phyloP scores from a whole-genome alignment of 1,284 basidiomycete species.

The Abortiporus biennis region DNA sequence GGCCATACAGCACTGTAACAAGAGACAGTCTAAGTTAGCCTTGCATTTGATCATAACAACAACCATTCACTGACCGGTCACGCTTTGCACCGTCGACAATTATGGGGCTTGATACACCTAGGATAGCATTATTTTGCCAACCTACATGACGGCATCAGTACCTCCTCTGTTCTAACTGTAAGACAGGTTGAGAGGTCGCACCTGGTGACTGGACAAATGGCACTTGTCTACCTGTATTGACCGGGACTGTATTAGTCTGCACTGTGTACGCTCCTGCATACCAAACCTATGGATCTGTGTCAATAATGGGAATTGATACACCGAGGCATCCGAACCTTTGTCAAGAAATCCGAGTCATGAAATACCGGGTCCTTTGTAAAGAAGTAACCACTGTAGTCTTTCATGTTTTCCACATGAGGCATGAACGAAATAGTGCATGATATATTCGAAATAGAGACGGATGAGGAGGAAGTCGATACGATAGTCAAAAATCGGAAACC shows the following conservation, averaged over 20 bases:
- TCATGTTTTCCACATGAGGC: conserved; percentile 45
- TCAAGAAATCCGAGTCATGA: conserved; percentile 44
- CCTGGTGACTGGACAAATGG: conserved; percentile 36
- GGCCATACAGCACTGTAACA: conserved; percentile 48
- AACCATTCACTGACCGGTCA: conserved; percentile 43
- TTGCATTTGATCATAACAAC: too few relatives aligned
- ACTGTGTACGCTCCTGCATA: conserved; percentile 59
- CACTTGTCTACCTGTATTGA: conserved; percentile 47
- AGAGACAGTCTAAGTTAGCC: too few relatives aligned
- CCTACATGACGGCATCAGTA: too few relatives aligned
- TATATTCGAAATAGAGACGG: conserved; percentile 42
- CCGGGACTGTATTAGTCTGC: conserved; percentile 49
- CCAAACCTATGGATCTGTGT: conserved; percentile 35
- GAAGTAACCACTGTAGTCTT: conserved; percentile 52
- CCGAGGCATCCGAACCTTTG: conserved; percentile 29
- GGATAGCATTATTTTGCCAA: conserved; percentile 53
- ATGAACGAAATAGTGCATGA: conserved; percentile 50
- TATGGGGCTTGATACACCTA: conserved; percentile 53
- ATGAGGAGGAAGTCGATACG: conserved; percentile 29
- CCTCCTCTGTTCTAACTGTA: too few relatives aligned
- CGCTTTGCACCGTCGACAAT: conserved; percentile 61
- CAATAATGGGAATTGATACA: conserved; percentile 1
- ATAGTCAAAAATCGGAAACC: conserved; percentile 55
- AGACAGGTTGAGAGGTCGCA: too few relatives aligned
- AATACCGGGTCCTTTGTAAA: conserved; percentile 39